A percentile compares a stretch with the other conserved stretches of the same genome.
Conservation (phyloP, 306 rosid species). For the Gynostemma pentaphyllum region DNA sequence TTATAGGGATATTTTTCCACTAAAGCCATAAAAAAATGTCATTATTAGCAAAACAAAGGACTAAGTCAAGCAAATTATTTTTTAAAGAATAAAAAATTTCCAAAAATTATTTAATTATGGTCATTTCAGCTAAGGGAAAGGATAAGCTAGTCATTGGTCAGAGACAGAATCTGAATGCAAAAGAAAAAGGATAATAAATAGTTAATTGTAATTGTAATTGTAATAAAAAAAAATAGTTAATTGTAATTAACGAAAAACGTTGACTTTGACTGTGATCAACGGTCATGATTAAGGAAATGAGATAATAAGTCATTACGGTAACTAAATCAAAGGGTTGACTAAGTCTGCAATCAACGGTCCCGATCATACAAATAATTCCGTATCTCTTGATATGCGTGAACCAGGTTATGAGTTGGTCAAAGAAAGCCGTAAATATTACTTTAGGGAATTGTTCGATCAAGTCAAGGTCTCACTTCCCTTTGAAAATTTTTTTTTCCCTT, state of each 20-base stretch:
- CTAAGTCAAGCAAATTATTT: neutral
- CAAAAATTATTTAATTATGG: neutral
- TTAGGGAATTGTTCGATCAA: neutral
- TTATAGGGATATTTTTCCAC: neutral
- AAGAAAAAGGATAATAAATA: neutral
- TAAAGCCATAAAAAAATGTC: neutral
- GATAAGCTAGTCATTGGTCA: slow-evolving; percentile 6
- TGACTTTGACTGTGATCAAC: neutral
- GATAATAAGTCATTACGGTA: no score
- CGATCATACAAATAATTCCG: neutral
- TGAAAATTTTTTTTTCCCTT: neutral
- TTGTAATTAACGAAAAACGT: neutral
- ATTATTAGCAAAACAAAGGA: neutral
- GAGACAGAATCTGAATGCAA: neutral
- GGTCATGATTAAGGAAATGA: neutral
- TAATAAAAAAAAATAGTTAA: neutral
- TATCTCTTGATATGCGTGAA: neutral
- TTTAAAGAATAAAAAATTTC: neutral
- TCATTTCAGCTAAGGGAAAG: neutral
- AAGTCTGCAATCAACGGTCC: neutral
- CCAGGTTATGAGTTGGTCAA: neutral
- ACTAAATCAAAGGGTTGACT: neutral
- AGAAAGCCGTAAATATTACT: neutral
- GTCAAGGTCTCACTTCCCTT: slow-evolving; percentile 5
- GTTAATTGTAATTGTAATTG: neutral